These are phyloP conservation scores for Flaveria sonorensis DNA, from an alignment of 129 eudicot species.

Conservation along the genomic window DNA sequence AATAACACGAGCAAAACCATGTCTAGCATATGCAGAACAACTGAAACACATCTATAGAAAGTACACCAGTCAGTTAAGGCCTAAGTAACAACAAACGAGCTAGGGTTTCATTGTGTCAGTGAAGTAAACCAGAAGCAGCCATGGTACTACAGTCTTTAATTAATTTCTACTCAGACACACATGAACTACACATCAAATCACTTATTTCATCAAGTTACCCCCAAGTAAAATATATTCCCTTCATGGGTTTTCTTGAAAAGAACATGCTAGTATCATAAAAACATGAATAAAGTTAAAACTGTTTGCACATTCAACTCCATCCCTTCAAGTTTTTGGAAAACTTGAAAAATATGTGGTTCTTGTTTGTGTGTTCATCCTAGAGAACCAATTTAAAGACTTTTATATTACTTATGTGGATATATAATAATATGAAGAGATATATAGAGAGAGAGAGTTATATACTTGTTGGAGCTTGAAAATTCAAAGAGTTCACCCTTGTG, in stretches of 20 bases:
- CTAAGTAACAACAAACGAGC: neutral
- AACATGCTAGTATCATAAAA: neutral
- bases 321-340: neutral
- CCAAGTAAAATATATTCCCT: neutral
- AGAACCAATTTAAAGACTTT: neutral
- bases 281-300: neutral
- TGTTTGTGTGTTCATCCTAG: neutral
- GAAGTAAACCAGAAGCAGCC: neutral
- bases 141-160: too few species aligned
- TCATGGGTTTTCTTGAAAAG: neutral
- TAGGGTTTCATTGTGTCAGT: constrained; percentile 18
- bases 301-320: neutral
- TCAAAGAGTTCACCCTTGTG: constrained; percentile 59
- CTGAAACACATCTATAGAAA: neutral
- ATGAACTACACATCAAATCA: constrained; percentile 3
- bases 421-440: neutral
- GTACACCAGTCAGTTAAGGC: neutral
- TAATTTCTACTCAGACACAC: neutral
- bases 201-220: neutral
- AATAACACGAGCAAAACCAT: neutral
- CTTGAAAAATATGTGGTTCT: neutral
- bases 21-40: neutral
- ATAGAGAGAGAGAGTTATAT: neutral
- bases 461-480: constrained; percentile 56
- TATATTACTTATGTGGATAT: neutral